Evolutionary conservation across 257 asterid species (phyloP).

Genomic region (Petunia secreta): DNA sequence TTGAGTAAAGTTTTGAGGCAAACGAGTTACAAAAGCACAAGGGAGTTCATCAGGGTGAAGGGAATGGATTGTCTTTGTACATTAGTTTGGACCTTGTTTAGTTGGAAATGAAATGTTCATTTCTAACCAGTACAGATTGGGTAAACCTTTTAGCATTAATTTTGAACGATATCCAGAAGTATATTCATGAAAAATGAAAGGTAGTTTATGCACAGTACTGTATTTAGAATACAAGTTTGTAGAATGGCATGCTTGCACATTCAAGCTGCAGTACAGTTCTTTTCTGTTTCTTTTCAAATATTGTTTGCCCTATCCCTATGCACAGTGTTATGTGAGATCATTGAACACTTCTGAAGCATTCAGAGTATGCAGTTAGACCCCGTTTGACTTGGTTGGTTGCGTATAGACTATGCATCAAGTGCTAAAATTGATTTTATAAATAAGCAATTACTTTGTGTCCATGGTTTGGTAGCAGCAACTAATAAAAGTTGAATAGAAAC

Average conservation of each 20-base stretch:
- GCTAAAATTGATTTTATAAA: no score
- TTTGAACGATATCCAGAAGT: not conserved
- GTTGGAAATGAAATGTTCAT: conserved; percentile 13
- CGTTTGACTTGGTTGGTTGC: not conserved
- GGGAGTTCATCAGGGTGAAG: not conserved
- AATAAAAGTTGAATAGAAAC: no score
- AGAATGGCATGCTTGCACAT: not conserved
- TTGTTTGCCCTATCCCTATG: not conserved
- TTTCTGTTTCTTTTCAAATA: no score
- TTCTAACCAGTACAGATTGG: conserved; percentile 15
- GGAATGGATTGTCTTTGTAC: conserved; percentile 13
- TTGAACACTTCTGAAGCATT: not conserved
- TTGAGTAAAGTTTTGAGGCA: not conserved
- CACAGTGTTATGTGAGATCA: not conserved
- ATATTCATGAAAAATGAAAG: not conserved
- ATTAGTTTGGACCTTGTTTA: conserved; percentile 1
- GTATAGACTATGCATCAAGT: no score
- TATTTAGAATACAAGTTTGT: not conserved
- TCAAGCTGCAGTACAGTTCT: not conserved
- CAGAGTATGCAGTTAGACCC: not conserved
- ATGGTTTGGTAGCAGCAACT: no score
- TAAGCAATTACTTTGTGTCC: no score
- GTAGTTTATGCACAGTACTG: not conserved
- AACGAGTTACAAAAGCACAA: not conserved
- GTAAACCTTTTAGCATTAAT: not conserved